A percentile compares a stretch with the other conserved stretches of the same genome.
Evolutionary conservation across 352 stramenopile species (phyloP).

Genomic region (Globisporangium parvum): DNA sequence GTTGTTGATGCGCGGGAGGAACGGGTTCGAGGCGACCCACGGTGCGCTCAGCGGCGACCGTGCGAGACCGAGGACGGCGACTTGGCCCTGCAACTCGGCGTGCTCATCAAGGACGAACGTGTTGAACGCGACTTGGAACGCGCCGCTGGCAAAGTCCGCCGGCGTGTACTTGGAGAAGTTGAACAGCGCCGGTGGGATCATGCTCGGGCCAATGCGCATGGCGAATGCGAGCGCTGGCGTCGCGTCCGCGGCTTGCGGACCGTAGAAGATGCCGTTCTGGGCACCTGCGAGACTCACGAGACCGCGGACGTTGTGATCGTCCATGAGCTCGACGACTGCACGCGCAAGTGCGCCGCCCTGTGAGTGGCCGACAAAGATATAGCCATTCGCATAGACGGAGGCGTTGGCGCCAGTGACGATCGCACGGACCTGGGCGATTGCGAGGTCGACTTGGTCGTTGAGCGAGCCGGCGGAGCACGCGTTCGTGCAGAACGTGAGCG

Average conservation of each 20-base stretch:
- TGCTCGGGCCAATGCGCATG: slow-evolving; percentile 14
- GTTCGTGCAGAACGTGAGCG: slow-evolving; percentile 32
- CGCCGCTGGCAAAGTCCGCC: background rate
- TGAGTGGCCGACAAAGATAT: slow-evolving; percentile 44
- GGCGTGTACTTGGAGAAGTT: slow-evolving; percentile 9
- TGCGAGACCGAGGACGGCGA: background rate
- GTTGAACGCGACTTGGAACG: background rate
- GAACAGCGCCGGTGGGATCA: slow-evolving; percentile 18
- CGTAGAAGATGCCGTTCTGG: slow-evolving; percentile 46
- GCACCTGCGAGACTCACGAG: slow-evolving; percentile 38
- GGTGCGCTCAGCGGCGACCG: background rate
- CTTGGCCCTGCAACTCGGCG: background rate
- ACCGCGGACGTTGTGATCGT: slow-evolving; percentile 44
- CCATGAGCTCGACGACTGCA: slow-evolving; percentile 44
- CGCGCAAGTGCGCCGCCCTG: slow-evolving; percentile 37
- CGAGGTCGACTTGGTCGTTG: slow-evolving; percentile 26
- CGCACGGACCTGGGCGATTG: slow-evolving; percentile 26
- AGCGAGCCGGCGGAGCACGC: slow-evolving; percentile 25
- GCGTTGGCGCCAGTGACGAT: slow-evolving; percentile 19
- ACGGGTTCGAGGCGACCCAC: slow-evolving; percentile 3
- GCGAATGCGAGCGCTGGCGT: slow-evolving; percentile 9
- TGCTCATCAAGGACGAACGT: background rate
- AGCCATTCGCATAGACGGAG: slow-evolving; percentile 24
- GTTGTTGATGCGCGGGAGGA: slow-evolving; percentile 7
- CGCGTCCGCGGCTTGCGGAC: slow-evolving; percentile 21